Percentiles rank a stretch among this genome's conserved stretches.
These are phyloP conservation scores for Auriscalpium microsporum DNA, from an alignment of 768 basidiomycete genomes.

Conservation along the genomic window DNA sequence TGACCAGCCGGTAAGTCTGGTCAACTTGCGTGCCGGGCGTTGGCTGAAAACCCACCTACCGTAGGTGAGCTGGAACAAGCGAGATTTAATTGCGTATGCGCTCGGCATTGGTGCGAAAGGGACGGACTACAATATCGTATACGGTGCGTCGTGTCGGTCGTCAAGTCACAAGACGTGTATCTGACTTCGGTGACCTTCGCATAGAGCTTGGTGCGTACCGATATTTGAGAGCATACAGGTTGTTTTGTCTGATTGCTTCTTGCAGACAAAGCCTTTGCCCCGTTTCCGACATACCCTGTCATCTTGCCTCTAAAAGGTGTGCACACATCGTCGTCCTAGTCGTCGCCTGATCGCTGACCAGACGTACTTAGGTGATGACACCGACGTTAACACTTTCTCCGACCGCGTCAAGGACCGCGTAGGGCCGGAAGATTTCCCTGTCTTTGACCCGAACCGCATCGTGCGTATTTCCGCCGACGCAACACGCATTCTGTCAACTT, in stretches of 20 bases:
- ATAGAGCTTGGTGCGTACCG: slow-evolving; percentile 21
- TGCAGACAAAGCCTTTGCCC: slow-evolving; percentile 58
- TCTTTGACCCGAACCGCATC: slow-evolving; percentile 58
- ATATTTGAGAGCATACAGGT: neutral
- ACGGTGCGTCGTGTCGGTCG: slow-evolving; percentile 42
- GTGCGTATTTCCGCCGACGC: slow-evolving; percentile 30
- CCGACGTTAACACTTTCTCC: slow-evolving; percentile 65
- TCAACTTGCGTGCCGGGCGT: neutral
- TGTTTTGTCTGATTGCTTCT: neutral
- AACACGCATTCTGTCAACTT: too few species aligned
- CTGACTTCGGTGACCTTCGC: neutral
- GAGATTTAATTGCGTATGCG: slow-evolving; percentile 74
- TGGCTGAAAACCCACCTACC: neutral
- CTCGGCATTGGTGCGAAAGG: slow-evolving; percentile 75
- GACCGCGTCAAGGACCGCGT: slow-evolving; percentile 31
- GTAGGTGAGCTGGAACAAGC: slow-evolving; percentile 78
- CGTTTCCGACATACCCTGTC: slow-evolving; percentile 82
- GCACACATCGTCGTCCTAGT: too few species aligned
- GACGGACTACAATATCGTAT: slow-evolving; percentile 60
- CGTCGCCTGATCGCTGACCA: too few species aligned
- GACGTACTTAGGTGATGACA: slow-evolving; percentile 34
- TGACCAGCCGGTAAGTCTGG: slow-evolving; percentile 42
- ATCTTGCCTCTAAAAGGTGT: slow-evolving; percentile 62
- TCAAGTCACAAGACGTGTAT: neutral
- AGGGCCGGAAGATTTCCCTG: slow-evolving; percentile 57